Base-by-base conservation (phyloP, 805 yeast species). In the Yarrowia bubula region DNA sequence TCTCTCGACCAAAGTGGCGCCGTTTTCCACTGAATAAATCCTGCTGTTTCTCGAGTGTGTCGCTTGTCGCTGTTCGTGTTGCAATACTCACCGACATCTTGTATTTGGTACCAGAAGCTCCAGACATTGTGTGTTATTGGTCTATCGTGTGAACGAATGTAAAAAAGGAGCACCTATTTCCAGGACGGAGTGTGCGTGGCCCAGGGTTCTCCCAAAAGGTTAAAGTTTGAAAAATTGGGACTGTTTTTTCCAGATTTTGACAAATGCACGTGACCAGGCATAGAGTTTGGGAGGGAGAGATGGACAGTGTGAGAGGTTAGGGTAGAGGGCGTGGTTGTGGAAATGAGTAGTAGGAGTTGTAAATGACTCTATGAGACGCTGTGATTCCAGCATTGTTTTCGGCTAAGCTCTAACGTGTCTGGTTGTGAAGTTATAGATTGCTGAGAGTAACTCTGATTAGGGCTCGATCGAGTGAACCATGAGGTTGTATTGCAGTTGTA, bases 31-130 rank as follows among this genome's bases (percentile, higher is more conserved):
- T 51, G 65, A 10, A 14, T 37, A 35, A 39, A 7, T n/a, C 31
- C 22, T 14, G 37, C 18, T 7, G 18, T 10, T 14, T 37, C 3
- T 8, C 31, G 22, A 31, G 9, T 15, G 31, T 22, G 65, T 39
- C 55, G 32, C 35, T 22, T 28, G 35, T 39, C 61, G 61, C 15
- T 39, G 13, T 8, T 42, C 32, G 15, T 22, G 33, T 35, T 43
- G 51, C 50, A 35, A 50, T 70, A 89, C 96, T 82, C 90, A 90
- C 96, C 82, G 99, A 92, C 90, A 93, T 91, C 85, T 98, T 92
- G 91, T 89, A 95, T 87, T 93, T 93, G 89, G 92, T 95, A 87
- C 99, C 98, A 82, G 96, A 90, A 85, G 97, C 95, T 86, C 96
- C 96, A 58, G 64, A 58, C 64, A 58, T 58, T 58, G 64, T 58